Base-by-base conservation (phyloP, 2,329 filamentous ascomycete species). In the Cryphonectria carpinicola region DNA sequence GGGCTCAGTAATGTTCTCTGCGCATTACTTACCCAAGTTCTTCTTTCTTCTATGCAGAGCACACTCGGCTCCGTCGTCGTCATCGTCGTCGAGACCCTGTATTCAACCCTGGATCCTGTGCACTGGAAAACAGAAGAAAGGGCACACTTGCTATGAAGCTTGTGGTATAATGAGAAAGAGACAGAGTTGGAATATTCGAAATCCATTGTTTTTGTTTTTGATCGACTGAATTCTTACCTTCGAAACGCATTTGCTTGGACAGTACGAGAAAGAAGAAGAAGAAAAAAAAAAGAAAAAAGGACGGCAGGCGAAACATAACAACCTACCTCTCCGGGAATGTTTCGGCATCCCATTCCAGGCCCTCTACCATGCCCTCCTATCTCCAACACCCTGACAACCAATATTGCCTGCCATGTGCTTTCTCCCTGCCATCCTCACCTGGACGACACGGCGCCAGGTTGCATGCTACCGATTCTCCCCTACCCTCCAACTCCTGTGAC, bases 401-500 rank as follows among this genome's bases (percentile, higher is more conserved):
- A n/a, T 43, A 11, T 35, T 39, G 25, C n/a, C 65, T 56, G 63
- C 49, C 43, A 22, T 54, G 43, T 37, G 3, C 14, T 13, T 37
- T 10, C n/a, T 13, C 10, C 46, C 35, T 41, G 37, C 41, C 37
- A 66, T 28, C 39, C 41, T 22, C 32, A 37, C 65, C 54, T 35
- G 39, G 52, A 65, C 19, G 60, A 25, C 39, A 28, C 41, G 61
- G 28, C 49, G 49, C 49, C 35, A 41, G 10, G 37, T 62, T 72
- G 60, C 67, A 72, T 67, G 43, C 67, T 70, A 43, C 68, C 68
- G 43, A 62, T 43, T 32, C 54, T 46, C 28, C 37, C 65, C 28
- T 2, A 28, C 28, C 68, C 60, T 65, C 60, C 39, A 70, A 72
- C 70, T 70, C 70, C 70, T 56, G 14, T 68, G 39, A 68, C 41